Conservation (phyloP, 371 early-diverging fungal genomes). For the Mucor circinelloides region DNA sequence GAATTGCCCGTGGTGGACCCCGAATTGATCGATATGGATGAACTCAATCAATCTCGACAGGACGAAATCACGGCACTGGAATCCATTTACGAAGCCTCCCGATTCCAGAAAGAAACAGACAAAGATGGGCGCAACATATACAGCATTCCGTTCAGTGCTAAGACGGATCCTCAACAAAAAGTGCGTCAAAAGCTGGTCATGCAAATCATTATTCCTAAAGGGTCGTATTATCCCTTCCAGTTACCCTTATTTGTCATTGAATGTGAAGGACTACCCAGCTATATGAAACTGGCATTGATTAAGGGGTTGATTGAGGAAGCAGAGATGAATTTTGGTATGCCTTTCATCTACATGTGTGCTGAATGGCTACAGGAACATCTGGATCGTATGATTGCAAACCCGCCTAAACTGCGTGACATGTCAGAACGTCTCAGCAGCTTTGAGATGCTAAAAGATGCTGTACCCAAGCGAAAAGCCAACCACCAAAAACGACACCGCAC, state of each 20-base stretch:
- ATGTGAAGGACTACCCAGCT: slow-evolving; percentile 69
- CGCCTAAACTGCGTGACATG: slow-evolving; percentile 61
- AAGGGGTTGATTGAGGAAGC: slow-evolving; percentile 61
- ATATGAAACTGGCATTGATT: slow-evolving; percentile 69
- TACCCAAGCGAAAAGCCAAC: neutral
- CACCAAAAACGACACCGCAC: slow-evolving; percentile 1
- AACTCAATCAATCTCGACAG: slow-evolving; percentile 39
- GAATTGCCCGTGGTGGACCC: slow-evolving; percentile 26
- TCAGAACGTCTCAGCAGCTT: slow-evolving; percentile 44
- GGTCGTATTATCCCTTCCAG: slow-evolving; percentile 64
- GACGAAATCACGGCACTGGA: slow-evolving; percentile 66
- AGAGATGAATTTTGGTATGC: slow-evolving; percentile 59
- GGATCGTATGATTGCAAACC: slow-evolving; percentile 57
- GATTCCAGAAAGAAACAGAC: slow-evolving; percentile 22
- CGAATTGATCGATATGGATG: slow-evolving; percentile 33
- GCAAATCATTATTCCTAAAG: slow-evolving; percentile 48
- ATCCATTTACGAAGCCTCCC: slow-evolving; percentile 63
- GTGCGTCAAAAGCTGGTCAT: slow-evolving; percentile 26
- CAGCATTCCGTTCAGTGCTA: slow-evolving; percentile 26
- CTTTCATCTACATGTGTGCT: slow-evolving; percentile 69
- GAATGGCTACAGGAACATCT: slow-evolving; percentile 72
- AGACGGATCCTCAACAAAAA: slow-evolving; percentile 4
- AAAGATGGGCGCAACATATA: slow-evolving; percentile 24
- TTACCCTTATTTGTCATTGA: slow-evolving; percentile 67
- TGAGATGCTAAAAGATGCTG: neutral